Evolutionary conservation across 2,329 filamentous ascomycete species (phyloP).

Genomic region (Sporothrix humicola): DNA sequence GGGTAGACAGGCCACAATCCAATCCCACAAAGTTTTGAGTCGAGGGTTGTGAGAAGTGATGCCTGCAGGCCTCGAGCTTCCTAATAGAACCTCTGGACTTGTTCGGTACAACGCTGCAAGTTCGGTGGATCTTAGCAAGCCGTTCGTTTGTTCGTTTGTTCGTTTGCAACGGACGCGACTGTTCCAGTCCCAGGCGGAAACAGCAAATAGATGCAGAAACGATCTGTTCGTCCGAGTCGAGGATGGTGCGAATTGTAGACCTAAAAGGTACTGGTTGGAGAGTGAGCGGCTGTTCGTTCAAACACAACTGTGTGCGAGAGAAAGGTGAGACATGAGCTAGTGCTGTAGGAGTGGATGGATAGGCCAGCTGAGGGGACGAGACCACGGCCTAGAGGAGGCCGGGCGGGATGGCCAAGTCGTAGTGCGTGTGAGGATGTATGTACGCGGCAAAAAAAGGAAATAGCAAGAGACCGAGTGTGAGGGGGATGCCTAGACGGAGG

Average conservation of each 20-base stretch:
- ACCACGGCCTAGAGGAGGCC: background rate
- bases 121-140: constrained; percentile 38
- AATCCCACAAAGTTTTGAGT: background rate
- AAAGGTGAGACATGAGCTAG: constrained; percentile 26
- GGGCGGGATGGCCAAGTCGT: constrained; percentile 17
- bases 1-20: constrained; percentile 31
- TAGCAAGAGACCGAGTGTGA: background rate
- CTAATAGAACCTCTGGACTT: constrained; percentile 45
- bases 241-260: constrained; percentile 33
- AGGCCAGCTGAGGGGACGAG: constrained; percentile 13
- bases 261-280: constrained; percentile 3
- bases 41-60: constrained; percentile 26
- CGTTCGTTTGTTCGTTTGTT: constrained; percentile 41
- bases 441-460: constrained; percentile 22
- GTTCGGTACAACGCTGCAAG: constrained; percentile 43
- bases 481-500: background rate
- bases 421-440: constrained; percentile 25
- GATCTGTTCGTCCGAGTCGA: constrained; percentile 27
- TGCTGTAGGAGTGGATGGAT: background rate
- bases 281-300: constrained; percentile 21
- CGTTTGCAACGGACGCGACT: constrained; percentile 41
- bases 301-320: constrained; percentile 15
- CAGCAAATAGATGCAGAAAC: constrained; percentile 41
- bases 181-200: constrained; percentile 46
- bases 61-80: constrained; percentile 40